Percentiles rank a stretch among this genome's conserved stretches.
Evolutionary conservation across 495 filamentous ascomycete genomes (phyloP).

Genomic region (Hypoxylon lenormandii): DNA sequence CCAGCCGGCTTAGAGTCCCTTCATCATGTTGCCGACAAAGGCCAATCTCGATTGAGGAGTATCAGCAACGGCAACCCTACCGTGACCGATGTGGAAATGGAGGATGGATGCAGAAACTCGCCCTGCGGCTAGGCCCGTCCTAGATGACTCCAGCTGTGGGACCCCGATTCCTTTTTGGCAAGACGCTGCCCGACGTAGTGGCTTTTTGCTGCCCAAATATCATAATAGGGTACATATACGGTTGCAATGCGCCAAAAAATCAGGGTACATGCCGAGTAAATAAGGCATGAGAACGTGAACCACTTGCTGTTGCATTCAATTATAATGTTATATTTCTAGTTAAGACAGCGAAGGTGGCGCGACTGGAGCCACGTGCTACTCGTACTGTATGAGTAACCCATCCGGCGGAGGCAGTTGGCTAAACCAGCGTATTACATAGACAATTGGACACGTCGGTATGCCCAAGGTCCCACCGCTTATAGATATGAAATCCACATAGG

Average conservation of each 20-base stretch:
- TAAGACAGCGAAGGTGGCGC: conserved; percentile 28
- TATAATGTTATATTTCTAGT: conserved; percentile 31
- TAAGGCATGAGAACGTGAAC: conserved; percentile 29
- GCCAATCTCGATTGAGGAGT: conserved; percentile 35
- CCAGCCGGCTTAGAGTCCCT: conserved; percentile 23
- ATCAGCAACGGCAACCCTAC: conserved; percentile 38
- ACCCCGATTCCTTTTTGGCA: conserved; percentile 30
- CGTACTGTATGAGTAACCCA: conserved; percentile 39
- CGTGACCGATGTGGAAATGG: conserved; percentile 31
- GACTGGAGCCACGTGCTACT: conserved; percentile 52
- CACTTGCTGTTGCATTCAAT: conserved; percentile 33
- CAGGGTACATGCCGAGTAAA: conserved; percentile 32
- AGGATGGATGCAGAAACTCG: conserved; percentile 34
- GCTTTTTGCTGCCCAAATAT: conserved; percentile 46
- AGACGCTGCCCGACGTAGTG: conserved; percentile 42
- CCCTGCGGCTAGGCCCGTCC: conserved; percentile 40
- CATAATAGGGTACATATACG: conserved; percentile 31
- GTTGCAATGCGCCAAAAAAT: conserved; percentile 34
- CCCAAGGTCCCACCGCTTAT: conserved; percentile 48
- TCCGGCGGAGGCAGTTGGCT: conserved; percentile 35
- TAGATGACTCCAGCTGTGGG: conserved; percentile 36
- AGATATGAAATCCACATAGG: conserved; percentile 37
- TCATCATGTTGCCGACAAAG: conserved; percentile 22
- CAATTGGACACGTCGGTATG: conserved; percentile 46
- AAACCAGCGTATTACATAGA: conserved; percentile 35